Evolutionary conservation across 768 basidiomycete species (phyloP), one percentile per base, ranked within the genome.

Genomic region (Lactarius trivialis): DNA sequence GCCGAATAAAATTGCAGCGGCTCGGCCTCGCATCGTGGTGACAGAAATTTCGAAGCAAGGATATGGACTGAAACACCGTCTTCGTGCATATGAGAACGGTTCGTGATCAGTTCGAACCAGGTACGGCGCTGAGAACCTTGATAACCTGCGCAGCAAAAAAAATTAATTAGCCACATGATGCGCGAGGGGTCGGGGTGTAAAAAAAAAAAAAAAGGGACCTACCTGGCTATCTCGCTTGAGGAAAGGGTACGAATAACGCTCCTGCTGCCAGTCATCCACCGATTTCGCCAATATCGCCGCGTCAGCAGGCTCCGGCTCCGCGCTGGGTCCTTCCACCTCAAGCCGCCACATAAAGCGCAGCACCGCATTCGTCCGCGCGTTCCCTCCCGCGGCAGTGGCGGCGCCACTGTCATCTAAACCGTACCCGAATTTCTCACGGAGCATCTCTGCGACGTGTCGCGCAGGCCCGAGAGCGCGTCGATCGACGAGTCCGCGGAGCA

Each of bases 401-500:
- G 7, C 34, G 45, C n/a, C 45, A 7, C n/a, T 14, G 8, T 36
- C 61, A 21, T 58, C 62, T 15, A 30, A 24, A 21, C 2, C 28
- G 57, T 63, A 63, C 15, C 41, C 56, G 26, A 63, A 33, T 4
- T n/a, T 51, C n/a, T 37, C 43, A 8, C 15, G 21, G 34, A 63
- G 26, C 34, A 37, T 26, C n/a, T 39, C 34, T 0, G 56, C 61
- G 43, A 63, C 56, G 1, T 4, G 15, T 11, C 56, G 51, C 15
- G 61, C 61, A 1, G 21, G 34, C 41, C 2, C 12, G n/a, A 63
- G 5, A 7, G 53, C 30, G 19, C 58, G 58, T 2, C 53, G 21
- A 21, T 63, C 62, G n/a, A 50, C 7, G 24, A 63, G 21, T 19
- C 58, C 57, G 34, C 62, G 62, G 37, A 63, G 45, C 32, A 55